Evolutionary conservation across 164 flowering plant species (phyloP).

Genomic region (Magnolia officinalis): DNA sequence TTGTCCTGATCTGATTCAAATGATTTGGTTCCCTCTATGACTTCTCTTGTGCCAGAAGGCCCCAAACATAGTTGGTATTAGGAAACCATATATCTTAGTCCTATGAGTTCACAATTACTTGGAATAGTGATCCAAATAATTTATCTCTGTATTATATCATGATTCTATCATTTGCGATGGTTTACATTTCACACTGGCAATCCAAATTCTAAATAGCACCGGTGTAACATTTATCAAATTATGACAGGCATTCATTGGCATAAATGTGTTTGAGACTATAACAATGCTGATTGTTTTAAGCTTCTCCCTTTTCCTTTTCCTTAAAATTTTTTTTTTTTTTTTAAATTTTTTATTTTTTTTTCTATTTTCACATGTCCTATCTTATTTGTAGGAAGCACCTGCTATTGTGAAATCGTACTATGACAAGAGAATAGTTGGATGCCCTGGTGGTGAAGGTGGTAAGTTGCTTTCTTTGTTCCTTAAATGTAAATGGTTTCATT

Average conservation of each 20-base stretch:
- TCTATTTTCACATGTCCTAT: background rate
- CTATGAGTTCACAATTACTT: background rate
- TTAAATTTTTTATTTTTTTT: too few species aligned
- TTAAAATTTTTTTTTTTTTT: too few species aligned
- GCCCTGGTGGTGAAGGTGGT: constrained; percentile 82
- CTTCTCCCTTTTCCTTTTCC: background rate
- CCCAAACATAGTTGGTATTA: too few species aligned
- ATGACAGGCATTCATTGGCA: background rate
- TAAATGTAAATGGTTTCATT: background rate
- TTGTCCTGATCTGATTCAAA: too few species aligned
- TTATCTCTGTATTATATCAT: background rate
- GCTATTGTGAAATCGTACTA: constrained; percentile 56
- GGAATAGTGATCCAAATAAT: background rate
- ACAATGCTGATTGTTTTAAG: background rate
- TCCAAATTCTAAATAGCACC: background rate
- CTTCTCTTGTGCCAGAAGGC: too few species aligned
- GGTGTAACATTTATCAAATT: background rate
- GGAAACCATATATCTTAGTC: background rate
- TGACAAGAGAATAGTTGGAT: constrained; percentile 69
- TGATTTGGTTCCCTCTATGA: too few species aligned
- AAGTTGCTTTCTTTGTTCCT: background rate
- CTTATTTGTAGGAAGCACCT: constrained; percentile 52
- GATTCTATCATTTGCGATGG: background rate
- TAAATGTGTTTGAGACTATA: background rate
- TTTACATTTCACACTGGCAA: too few species aligned